Percentiles rank a stretch among this genome's conserved stretches.
phyloP scores from a whole-genome alignment of 2,329 filamentous ascomycete genomes.

The Metarhizium brunneum region DNA sequence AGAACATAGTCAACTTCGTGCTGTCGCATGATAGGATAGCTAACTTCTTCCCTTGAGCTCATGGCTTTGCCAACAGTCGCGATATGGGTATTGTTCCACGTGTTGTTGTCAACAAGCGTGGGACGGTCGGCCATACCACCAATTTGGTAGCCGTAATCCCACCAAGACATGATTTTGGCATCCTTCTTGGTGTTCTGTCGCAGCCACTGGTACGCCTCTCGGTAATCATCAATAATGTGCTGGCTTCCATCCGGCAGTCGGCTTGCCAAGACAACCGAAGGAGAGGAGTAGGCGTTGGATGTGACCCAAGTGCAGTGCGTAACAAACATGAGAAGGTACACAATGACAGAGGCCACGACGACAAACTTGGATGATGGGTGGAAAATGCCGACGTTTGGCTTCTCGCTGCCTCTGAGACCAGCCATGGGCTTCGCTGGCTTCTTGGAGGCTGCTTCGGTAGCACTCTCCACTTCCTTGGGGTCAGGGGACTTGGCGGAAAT shows the following conservation, averaged over 20 bases:
- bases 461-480: conserved; percentile 34
- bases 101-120: conserved; percentile 98
- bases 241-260: conserved; percentile 88
- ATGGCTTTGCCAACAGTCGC: conserved; percentile 98
- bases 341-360: conserved; percentile 61
- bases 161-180: conserved; percentile 99
- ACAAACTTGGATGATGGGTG: conserved; percentile 67
- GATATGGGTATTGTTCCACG: conserved; percentile 99
- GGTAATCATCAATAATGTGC: conserved; percentile 98
- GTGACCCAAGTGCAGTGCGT: conserved; percentile 99
- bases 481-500: conserved; percentile 57
- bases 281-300: conserved; percentile 96
- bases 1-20: conserved; percentile 99
- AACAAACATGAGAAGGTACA: conserved; percentile 88
- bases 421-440: conserved; percentile 36
- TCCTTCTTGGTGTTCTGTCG: conserved; percentile 92
- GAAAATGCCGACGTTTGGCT: conserved; percentile 77
- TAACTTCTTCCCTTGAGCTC: conserved; percentile 95
- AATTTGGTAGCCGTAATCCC: conserved; percentile 99
- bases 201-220: conserved; percentile 98
- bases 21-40: conserved; percentile 95
- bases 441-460: conserved; percentile 45
- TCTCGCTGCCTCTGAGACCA: conserved; percentile 60
- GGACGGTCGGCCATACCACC: conserved; percentile 98
- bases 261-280: conserved; percentile 91